Base-by-base conservation (phyloP, 495 filamentous ascomycete genomes). In the Daldinia concentrica region DNA sequence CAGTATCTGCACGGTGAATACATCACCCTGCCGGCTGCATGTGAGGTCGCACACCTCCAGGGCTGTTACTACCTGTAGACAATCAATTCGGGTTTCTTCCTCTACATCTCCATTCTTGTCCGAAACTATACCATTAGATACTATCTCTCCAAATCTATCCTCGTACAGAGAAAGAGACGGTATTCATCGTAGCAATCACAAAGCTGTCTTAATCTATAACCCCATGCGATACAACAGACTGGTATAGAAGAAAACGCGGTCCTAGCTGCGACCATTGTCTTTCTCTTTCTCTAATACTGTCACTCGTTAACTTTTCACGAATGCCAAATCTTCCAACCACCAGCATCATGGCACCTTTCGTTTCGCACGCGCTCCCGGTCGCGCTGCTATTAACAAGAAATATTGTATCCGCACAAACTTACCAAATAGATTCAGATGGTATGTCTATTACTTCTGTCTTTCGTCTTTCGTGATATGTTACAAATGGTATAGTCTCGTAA, bases 381-480 rank as follows among this genome's bases (percentile, higher is more conserved):
- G 71, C 62, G 36, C 58, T 69, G 5, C 34, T 63, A 14, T 26
- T 76, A n/a, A 70, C 58, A 2, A 56, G 62, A 39, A 63, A 60
- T 43, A 36, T 69, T 12, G 66, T 50, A 30, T 77, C 68, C 30
- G 73, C 70, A 11, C 73, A 76, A 50, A 34, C 58, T 26, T 73
- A 65, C 37, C 69, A 72, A 8, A 67, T 76, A 45, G 76, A 76
- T 41, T 72, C 55, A 2, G 63, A 68, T 60, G 69, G 76, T 78
- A 74, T 32, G 62, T 37, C 45, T 58, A 15, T n/a, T 34, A 19
- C 52, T 8, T 68, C 66, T 37, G 39, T 12, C 7, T 8, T n/a
- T n/a, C 2, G 39, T 12, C 7, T 8, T n/a, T n/a, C 2, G 11
- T 9, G 4, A 54, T 30, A 30, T 36, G 30, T 32, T 39, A 0